A percentile compares a stretch with the other conserved stretches of the same genome.
phyloP scores from a whole-genome alignment of 2,329 filamentous ascomycete species.

The Fonsecaea erecta region DNA sequence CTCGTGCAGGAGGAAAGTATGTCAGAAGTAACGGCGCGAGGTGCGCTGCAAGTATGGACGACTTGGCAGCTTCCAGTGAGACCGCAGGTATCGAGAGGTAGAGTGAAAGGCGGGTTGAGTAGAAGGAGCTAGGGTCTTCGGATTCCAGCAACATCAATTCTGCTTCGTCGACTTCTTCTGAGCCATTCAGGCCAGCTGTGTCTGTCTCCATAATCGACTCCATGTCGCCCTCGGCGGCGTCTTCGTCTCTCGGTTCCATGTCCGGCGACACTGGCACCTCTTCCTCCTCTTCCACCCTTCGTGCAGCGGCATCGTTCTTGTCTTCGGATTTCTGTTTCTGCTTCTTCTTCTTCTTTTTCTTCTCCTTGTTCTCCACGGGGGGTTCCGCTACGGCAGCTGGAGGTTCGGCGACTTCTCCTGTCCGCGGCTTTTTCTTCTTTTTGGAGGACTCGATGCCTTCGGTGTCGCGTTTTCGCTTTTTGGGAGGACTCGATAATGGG shows the following conservation, averaged over 20 bases:
- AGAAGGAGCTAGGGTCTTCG: slow-evolving; percentile 30
- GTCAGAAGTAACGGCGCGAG: slow-evolving; percentile 67
- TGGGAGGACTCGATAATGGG: slow-evolving; percentile 19
- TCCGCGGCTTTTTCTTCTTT: slow-evolving; percentile 31
- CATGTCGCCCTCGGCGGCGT: slow-evolving; percentile 7
- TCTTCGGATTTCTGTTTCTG: slow-evolving; percentile 18
- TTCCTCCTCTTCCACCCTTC: background rate
- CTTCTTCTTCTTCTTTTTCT: slow-evolving; percentile 31
- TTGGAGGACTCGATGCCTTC: slow-evolving; percentile 29
- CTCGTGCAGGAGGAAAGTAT: slow-evolving; percentile 64
- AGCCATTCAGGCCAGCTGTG: slow-evolving; percentile 4
- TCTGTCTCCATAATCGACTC: background rate
- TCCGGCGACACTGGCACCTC: slow-evolving; percentile 25
- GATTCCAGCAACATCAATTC: slow-evolving; percentile 27
- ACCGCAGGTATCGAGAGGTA: slow-evolving; percentile 66
- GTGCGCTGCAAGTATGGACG: slow-evolving; percentile 64
- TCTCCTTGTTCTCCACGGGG: slow-evolving; percentile 18
- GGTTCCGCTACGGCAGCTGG: background rate
- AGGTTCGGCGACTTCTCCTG: slow-evolving; percentile 5
- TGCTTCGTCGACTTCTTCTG: slow-evolving; percentile 16
- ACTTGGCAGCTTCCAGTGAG: slow-evolving; percentile 57
- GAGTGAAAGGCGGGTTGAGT: slow-evolving; percentile 55
- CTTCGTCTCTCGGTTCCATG: slow-evolving; percentile 23
- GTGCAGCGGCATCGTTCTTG: slow-evolving; percentile 11
- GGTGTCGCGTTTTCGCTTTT: slow-evolving; percentile 34